Evolutionary conservation across 139 green algal genomes (phyloP), one percentile per base, ranked within the genome.

Genomic region (Picocystis salinarum): DNA sequence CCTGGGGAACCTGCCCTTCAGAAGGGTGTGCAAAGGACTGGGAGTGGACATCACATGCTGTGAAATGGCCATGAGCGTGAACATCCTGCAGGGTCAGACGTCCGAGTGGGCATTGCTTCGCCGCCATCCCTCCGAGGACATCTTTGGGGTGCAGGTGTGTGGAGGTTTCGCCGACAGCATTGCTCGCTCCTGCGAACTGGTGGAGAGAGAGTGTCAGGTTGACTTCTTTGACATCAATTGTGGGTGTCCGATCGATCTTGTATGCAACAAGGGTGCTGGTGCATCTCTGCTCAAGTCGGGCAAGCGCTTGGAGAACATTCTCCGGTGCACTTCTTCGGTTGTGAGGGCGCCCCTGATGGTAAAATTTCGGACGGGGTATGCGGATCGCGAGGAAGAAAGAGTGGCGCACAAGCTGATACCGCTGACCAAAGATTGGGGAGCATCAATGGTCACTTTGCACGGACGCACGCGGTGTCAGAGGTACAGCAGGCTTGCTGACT

Each of bases 71-170:
- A 52, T 98, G 57, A 74, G 68, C 9, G 90, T 83, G 19, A 93
- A 92, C 61, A 60, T 97, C 30, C 65, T 53, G 31, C 64, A 83
- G 65, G 82, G 83, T 0, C 74, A 93, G 49, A 37, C 56, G 15
- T 77, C 61, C 10, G 88, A 99, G 67, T 97, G 88, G 88, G 88
- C 88, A 23, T 74, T 99, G 53, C 45, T 96, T 15, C 81, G 85
- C 66, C 59, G 83, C 4, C 85, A 99, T 57, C 67, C 73, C 24
- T 61, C 41, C 19, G 88, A 99, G 57, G 72, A 92, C 34, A 33
- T 84, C 5, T 99, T 99, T 57, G 88, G 88, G 0, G 83, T 93
- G 28, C 86, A 96, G 69, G 69, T 80, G 42, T 91, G 79, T 40
- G 86, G 84, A 4, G 76, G 77, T 5, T 87, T 75, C 36, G 48